phyloP scores from a whole-genome alignment of 352 stramenopile genomes.

The Phytophthora niederhauseri region DNA sequence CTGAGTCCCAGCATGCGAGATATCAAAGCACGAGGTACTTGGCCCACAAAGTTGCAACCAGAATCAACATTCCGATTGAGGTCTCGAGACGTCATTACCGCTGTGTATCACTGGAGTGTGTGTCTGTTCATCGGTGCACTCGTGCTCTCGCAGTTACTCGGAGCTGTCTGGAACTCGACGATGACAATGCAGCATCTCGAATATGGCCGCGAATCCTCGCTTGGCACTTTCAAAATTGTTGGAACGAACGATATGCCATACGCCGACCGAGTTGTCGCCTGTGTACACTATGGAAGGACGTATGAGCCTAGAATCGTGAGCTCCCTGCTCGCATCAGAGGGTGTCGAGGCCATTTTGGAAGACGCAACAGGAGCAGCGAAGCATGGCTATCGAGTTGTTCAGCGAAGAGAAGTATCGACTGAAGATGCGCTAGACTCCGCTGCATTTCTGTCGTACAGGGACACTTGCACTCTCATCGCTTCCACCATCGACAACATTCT shows the following conservation, averaged over 20 bases:
- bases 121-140: no score
- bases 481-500: constrained; percentile 28
- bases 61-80: no score
- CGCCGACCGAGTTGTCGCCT: constrained; percentile 42
- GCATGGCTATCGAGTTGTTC: constrained; percentile 12
- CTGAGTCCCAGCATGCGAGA: no score
- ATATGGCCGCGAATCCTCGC: constrained; percentile 11
- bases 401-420: constrained; percentile 29
- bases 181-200: neutral
- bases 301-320: constrained; percentile 39
- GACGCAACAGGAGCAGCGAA: constrained; percentile 9
- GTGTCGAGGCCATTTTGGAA: neutral
- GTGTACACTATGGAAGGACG: constrained; percentile 15
- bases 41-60: no score
- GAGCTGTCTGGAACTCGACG: no score
- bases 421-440: constrained; percentile 14
- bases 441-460: neutral
- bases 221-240: constrained; percentile 16
- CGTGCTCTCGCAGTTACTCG: no score
- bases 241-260: constrained; percentile 52
- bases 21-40: no score
- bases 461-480: constrained; percentile 6
- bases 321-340: constrained; percentile 14
- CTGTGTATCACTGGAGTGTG: no score
- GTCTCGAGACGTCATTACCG: no score